Evolutionary conservation across 306 rosid species (phyloP).

Genomic region (Potentilla sterilis): DNA sequence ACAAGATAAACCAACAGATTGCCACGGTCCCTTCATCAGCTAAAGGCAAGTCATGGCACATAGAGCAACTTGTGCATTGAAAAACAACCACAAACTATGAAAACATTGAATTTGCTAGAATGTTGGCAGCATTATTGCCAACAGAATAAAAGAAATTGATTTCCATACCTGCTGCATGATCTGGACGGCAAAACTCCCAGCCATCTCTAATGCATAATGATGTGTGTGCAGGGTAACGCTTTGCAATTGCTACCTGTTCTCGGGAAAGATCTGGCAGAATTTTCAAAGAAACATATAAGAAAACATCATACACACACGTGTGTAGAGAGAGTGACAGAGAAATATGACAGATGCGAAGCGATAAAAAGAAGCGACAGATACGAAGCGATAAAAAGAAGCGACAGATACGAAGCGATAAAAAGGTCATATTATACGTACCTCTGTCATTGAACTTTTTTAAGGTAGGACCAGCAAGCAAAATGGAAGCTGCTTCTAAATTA

Average conservation of each 20-base stretch:
- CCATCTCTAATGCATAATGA: slow-evolving; percentile 91
- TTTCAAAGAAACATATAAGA: slow-evolving; percentile 7
- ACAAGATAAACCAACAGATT: background rate
- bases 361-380: too few species aligned
- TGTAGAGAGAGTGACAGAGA: too few species aligned
- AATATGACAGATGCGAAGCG: too few species aligned
- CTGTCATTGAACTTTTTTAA: slow-evolving; percentile 91
- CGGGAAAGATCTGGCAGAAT: slow-evolving; percentile 71
- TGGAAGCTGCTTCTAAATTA: slow-evolving; percentile 93
- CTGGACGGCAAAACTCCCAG: slow-evolving; percentile 89
- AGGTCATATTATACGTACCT: slow-evolving; percentile 47
- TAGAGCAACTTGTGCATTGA: background rate
- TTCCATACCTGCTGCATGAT: slow-evolving; percentile 58
- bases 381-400: background rate
- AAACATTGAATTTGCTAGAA: background rate
- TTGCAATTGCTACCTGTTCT: slow-evolving; percentile 69
- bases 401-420: background rate
- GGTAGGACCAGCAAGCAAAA: slow-evolving; percentile 93
- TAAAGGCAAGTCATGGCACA: too few species aligned
- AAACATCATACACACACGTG: background rate
- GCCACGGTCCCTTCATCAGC: background rate
- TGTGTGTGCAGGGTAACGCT: slow-evolving; percentile 80
- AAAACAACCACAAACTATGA: background rate
- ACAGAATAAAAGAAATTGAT: background rate
- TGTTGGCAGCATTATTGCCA: slow-evolving; percentile 10